Base-by-base conservation (phyloP, 306 rosid species). In the Castanea mollissima region DNA sequence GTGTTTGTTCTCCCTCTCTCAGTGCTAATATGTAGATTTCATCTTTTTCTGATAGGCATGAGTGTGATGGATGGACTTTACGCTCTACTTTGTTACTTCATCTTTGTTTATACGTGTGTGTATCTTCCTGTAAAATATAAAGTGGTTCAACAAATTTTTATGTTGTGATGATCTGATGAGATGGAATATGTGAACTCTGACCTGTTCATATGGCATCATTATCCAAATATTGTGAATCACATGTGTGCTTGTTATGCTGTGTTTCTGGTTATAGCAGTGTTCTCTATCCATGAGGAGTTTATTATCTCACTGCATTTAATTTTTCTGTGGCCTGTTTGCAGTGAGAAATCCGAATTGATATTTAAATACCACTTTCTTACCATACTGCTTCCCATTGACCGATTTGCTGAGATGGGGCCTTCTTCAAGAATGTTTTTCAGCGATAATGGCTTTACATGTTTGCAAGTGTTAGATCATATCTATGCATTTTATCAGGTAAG, bases 351-450 rank as follows among this genome's bases (percentile, higher is more conserved):
- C 16, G 97, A 96, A 80, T 70, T 93, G 81, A 78, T 96, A 87
- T 89, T 89, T 63, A 93, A 84, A 85, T 88, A 68, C 83, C 92
- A 88, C 76, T 93, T 89, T 88, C 89, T 96, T 56, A 93, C 98
- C 73, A 81, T 96, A 75, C 83, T 93, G 76, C 90, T 96, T 84
- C 99, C 98, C 1, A 55, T 89, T 16, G 99, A 96, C 83, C 99
- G 98, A 49, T 96, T 93, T 69, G 71, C 90, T 4, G 99, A 96
- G 92, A 90, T 96, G 87, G 99, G 99, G 69, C 99, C 99, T 81
- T 96, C 98, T 20, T 90, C 97, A 6, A 90, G 96, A 80, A 93
- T 93, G 0, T 93, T 83, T 74, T 87, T 91, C 81, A 87, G 88
- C 75, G 60, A 79, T 15, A 84, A 76, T 13, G 97, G 99, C 68